A percentile compares a stretch with the other conserved stretches of the same genome.
These are phyloP conservation scores for Rhodotorula toruloides DNA, from an alignment of 768 basidiomycete species.

Conservation along the genomic window DNA sequence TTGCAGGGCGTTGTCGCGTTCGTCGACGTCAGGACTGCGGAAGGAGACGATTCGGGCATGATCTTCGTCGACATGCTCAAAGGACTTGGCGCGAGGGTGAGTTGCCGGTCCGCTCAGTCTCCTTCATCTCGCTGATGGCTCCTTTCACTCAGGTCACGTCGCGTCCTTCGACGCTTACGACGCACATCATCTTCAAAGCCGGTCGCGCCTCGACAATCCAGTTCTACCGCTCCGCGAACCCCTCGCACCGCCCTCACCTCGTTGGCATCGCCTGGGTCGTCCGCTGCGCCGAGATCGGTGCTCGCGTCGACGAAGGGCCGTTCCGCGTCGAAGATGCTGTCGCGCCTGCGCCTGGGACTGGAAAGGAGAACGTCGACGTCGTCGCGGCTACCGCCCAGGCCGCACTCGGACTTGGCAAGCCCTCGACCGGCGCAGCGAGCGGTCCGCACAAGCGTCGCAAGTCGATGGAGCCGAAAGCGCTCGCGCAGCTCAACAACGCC, in stretches of 20 bases:
- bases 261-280: constrained; percentile 88
- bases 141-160: constrained; percentile 62
- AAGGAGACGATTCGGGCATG: constrained; percentile 72
- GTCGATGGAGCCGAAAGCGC: constrained; percentile 38
- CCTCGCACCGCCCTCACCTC: constrained; percentile 53
- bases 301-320: constrained; percentile 59
- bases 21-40: constrained; percentile 70
- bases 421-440: neutral
- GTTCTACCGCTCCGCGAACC: constrained; percentile 55
- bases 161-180: constrained; percentile 56
- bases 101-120: constrained; percentile 38
- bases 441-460: constrained; percentile 16
- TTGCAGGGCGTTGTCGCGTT: constrained; percentile 72
- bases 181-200: constrained; percentile 81
- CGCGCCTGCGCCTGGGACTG: neutral
- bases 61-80: constrained; percentile 79
- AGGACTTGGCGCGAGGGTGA: constrained; percentile 71
- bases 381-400: constrained; percentile 7
- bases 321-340: constrained; percentile 27
- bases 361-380: constrained; percentile 22
- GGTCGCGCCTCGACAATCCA: constrained; percentile 68
- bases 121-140: neutral
- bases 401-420: neutral
- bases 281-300: constrained; percentile 68
- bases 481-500: constrained; percentile 20